Base-by-base conservation (phyloP, 495 filamentous ascomycete genomes). In the Xylaria cubensis region DNA sequence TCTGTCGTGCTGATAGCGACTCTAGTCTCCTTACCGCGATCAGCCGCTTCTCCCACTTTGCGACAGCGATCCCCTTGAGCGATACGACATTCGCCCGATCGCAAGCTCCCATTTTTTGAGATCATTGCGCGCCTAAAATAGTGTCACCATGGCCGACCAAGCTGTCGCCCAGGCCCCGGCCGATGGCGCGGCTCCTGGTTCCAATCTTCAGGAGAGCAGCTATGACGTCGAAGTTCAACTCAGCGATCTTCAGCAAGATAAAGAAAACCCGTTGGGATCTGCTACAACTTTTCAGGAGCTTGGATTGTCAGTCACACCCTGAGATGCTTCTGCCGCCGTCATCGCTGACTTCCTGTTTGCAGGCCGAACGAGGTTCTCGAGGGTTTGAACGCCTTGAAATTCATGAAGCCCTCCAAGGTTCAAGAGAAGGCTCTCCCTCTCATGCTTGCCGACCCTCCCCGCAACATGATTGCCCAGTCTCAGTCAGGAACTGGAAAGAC, bases 401-500 rank as follows among this genome's bases (percentile, higher is more conserved):
- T 97, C 86, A 88, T 89, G 75, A 97, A 97, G 81, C 96, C 96
- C 0, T 98, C 95, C 36, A 98, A 98, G 84, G 94, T 99, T 77
- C 96, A 99, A 82, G 96, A 97, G 80, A 91, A 89, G 67, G 95
- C 95, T 2, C 86, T 99, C 3, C 97, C 96, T 21, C 87, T 99
- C 24, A 90, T 99, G 70, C 86, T 99, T 72, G 77, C 83, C 73
- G 88, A 97, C 75, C 95, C 95, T 19, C 92, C 95, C 0, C 87
- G 84, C 53, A 98, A 98, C 81, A 91, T 98, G 86, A 95, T 99
- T 72, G 96, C 94, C 26, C 97, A 99, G 80, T 98, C 96, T 36
- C 97, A 99, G 82, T 99, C 97, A 5, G 97, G 97, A 72, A 99
- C 97, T 17, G 97, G 97, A 70, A 99, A 99, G 84, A 99, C 97